These are phyloP conservation scores for Boletellus deceptivus DNA, from an alignment of 1,284 basidiomycete genomes.

Conservation along the genomic window DNA sequence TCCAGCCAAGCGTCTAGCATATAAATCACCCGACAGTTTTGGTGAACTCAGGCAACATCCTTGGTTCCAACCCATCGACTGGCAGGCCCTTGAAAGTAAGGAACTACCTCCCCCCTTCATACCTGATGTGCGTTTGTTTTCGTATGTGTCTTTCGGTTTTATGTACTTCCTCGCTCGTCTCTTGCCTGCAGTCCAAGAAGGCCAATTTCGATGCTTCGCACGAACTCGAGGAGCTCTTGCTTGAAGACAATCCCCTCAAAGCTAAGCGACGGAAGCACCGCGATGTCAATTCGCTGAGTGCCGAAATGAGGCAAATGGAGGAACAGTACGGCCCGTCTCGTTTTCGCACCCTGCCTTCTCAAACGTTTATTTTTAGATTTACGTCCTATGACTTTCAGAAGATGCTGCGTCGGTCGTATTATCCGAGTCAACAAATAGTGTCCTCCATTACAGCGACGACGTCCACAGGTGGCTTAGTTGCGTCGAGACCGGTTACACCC, in stretches of 20 bases:
- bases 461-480: constrained; percentile 41
- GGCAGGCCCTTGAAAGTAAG: constrained; percentile 83
- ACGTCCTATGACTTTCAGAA: constrained; percentile 82
- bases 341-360: not conserved
- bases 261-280: constrained; percentile 91
- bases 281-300: constrained; percentile 75
- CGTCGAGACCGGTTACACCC: constrained; percentile 50
- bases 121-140: constrained; percentile 71
- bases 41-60: constrained; percentile 77
- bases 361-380: constrained; percentile 46
- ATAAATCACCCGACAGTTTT: constrained; percentile 77
- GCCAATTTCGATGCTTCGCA: constrained; percentile 99
- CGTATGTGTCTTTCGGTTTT: not conserved
- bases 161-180: not conserved
- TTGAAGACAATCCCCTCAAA: constrained; percentile 97
- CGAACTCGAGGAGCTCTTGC: constrained; percentile 90
- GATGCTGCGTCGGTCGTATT: constrained; percentile 81
- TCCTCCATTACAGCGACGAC: constrained; percentile 45
- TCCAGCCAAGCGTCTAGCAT: constrained; percentile 77
- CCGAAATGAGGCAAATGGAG: constrained; percentile 96
- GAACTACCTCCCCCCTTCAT: constrained; percentile 83
- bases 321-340: constrained; percentile 71
- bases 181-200: constrained; percentile 75
- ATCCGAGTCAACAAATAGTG: constrained; percentile 68
- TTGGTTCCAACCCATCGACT: constrained; percentile 88